Evolutionary conservation across 768 basidiomycete species (phyloP).

Genomic region (Hysterangium stoloniferum): DNA sequence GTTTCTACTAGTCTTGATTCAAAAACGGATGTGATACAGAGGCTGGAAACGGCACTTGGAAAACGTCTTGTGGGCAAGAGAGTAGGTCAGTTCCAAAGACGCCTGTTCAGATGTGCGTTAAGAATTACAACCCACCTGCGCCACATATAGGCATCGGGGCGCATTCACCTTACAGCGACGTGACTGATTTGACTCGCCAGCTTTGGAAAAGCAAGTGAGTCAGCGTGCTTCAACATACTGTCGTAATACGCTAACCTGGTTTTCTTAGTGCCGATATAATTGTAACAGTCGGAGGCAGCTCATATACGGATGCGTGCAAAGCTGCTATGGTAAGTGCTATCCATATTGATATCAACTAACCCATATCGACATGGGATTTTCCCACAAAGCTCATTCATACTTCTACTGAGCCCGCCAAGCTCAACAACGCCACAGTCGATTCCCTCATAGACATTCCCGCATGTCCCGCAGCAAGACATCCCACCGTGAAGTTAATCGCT

Average conservation of each 20-base stretch:
- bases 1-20: neutral
- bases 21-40: neutral
- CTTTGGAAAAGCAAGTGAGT: neutral
- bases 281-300: constrained; percentile 5
- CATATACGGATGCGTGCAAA: constrained; percentile 5
- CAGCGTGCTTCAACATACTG: neutral
- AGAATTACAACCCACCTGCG: neutral
- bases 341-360: neutral
- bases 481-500: neutral
- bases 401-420: neutral
- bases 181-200: neutral
- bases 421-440: neutral
- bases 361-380: neutral
- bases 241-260: neutral
- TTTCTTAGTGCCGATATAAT: neutral
- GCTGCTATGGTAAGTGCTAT: neutral
- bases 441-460: neutral
- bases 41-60: neutral
- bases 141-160: neutral
- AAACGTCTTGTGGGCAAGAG: constrained; percentile 1
- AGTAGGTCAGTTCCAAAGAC: neutral
- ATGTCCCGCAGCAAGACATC: neutral
- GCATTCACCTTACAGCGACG: constrained; percentile 6
- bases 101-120: neutral
- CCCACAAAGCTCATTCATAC: constrained; percentile 2